These are phyloP conservation scores for Casaregolazyma suthepensis DNA, from an alignment of 1,139 yeast species.

Conservation along the genomic window DNA sequence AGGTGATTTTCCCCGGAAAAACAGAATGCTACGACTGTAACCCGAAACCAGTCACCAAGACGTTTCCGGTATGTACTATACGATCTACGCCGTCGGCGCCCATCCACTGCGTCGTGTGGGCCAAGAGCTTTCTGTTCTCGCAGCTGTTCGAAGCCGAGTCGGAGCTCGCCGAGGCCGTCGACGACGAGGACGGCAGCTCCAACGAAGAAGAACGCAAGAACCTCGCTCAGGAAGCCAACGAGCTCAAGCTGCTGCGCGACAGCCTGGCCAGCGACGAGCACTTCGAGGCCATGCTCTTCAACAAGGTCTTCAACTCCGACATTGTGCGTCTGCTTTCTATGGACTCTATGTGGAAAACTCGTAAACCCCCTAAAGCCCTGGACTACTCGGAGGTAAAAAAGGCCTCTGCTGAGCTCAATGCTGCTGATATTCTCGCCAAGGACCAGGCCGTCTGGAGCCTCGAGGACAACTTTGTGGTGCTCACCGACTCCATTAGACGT, in stretches of 20 bases:
- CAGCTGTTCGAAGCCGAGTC: conserved; percentile 57
- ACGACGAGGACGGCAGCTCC: conserved; percentile 30
- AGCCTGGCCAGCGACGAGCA: conserved; percentile 31
- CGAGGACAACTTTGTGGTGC: conserved; percentile 57
- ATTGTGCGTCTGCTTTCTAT: conserved; percentile 65
- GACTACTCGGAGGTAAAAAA: conserved; percentile 27
- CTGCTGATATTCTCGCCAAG: conserved; percentile 31
- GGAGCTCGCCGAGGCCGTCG: conserved; percentile 47
- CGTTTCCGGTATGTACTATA: conserved; percentile 94
- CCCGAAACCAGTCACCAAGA: conserved; percentile 78
- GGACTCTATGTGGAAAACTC: conserved; percentile 72
- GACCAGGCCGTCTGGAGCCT: conserved; percentile 64
- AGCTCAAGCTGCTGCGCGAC: conserved; percentile 57
- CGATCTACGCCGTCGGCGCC: conserved; percentile 96
- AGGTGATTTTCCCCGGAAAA: conserved; percentile 74
- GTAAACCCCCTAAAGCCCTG: conserved; percentile 64
- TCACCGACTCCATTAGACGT: conserved; percentile 44
- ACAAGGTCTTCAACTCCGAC: conserved; percentile 57
- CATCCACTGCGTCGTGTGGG: conserved; percentile 96
- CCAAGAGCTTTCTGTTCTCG: conserved; percentile 79
- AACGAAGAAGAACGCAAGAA: conserved; percentile 53
- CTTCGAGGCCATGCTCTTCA: conserved; percentile 35
- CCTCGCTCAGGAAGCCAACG: conserved; percentile 68
- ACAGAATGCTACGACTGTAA: conserved; percentile 95
- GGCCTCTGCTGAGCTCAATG: conserved; percentile 16